Evolutionary conservation across 305 asterid genomes (phyloP), one percentile per base, ranked within the genome.

Genomic region (Euphrasia arctica): DNA sequence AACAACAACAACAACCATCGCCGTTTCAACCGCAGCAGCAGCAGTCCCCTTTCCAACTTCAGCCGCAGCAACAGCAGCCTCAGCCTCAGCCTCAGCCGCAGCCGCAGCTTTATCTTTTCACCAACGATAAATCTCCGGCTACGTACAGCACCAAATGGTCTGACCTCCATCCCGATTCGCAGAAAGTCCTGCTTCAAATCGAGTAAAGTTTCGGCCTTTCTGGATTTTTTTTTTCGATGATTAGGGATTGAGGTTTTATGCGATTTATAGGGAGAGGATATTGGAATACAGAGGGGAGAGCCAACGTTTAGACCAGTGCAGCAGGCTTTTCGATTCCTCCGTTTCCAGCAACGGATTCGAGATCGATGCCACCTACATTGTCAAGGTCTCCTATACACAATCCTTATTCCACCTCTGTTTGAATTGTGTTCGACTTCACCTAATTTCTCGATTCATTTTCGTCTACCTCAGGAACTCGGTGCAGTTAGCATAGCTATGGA

Each of bases 101-200:
- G 68, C 88, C 82, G 58, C 97, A 88, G 72, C 76, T 86, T 29
- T 93, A 72, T 83, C 84, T 93, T 27, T 77, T 93, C 45, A 90
- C 97, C 5, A 86, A 79, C 57, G 97, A 88, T 41, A 93, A 83
- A 74, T 80, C 88, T 48, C 95, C 99, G 41, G 97, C 96, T 36
- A 83, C 84, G 75, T 93, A 93, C 57, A 72, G 91, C 67, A 86
- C 97, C 63, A 93, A 90, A 80, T 88, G 97, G 99, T 84, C 89
- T 0, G 99, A 90, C 74, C 92, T 93, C 49, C 97, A 93, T 68
- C 96, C 95, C 0, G 97, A 93, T 72, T 93, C 99, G 12, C 95
- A 85, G 58, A 93, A 90, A 70, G 62, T 83, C 41, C 89, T 93
- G 22, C 90, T 82, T 59, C 95, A 85, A 73, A 88, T 93, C 50